Conservation (phyloP, 2,329 filamentous ascomycete species). For the Botrytis elliptica region DNA sequence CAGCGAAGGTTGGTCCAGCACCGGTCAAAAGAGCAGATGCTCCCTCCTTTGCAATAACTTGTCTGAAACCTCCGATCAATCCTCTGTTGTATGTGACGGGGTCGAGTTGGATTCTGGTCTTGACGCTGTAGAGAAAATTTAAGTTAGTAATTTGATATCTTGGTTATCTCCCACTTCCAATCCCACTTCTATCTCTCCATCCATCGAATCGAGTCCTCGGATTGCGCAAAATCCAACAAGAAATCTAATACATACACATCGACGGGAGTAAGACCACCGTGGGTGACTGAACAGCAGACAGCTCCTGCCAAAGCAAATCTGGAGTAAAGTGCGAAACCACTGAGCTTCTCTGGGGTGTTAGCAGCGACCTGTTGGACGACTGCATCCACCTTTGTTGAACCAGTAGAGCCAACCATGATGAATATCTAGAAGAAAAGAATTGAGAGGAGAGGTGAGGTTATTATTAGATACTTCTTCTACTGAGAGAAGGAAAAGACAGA, state of each 20-base stretch:
- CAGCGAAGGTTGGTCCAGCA: conserved; percentile 79
- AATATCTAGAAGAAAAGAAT: conserved; percentile 31
- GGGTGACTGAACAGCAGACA: conserved; percentile 96
- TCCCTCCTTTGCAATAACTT: conserved; percentile 82
- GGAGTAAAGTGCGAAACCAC: conserved; percentile 76
- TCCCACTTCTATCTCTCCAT: background rate
- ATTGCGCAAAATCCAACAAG: conserved; percentile 1
- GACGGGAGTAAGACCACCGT: conserved; percentile 94
- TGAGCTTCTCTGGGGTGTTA: conserved; percentile 48
- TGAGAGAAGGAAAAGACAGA: background rate
- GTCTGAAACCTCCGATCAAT: conserved; percentile 80
- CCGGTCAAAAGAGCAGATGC: conserved; percentile 83
- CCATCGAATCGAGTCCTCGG: background rate
- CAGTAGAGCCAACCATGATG: conserved; percentile 34
- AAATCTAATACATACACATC: conserved; percentile 80
- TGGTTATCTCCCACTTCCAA: conserved; percentile 27
- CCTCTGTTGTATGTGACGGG: conserved; percentile 85
- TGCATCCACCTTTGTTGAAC: conserved; percentile 39
- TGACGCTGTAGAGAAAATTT: conserved; percentile 62
- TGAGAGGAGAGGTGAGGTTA: conserved; percentile 22
- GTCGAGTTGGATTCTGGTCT: conserved; percentile 94
- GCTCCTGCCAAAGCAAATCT: conserved; percentile 97
- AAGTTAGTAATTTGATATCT: conserved; percentile 30
- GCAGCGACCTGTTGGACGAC: conserved; percentile 37
- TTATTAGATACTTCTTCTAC: conserved; percentile 15